Conservation (phyloP, 1,284 basidiomycete species). For the Apiotrichum porosum region DNA sequence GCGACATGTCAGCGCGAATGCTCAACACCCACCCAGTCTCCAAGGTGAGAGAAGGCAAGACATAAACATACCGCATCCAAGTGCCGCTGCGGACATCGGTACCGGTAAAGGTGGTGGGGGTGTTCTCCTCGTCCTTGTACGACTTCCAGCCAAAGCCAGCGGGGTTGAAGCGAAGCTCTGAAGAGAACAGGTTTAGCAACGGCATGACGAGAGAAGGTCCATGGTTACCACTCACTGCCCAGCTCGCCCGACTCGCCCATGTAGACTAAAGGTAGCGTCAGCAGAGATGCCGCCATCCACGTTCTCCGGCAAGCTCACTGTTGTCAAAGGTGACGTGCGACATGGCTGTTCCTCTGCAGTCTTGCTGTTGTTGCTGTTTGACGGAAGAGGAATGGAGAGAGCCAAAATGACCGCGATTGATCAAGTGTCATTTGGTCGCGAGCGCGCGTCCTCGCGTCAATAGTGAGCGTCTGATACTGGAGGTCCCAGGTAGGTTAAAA, state of each 20-base stretch:
- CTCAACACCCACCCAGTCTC: too few relatives aligned
- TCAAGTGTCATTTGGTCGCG: too few relatives aligned
- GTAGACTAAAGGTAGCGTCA: constrained; percentile 53
- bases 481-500: too few relatives aligned
- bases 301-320: constrained; percentile 16
- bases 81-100: constrained; percentile 78
- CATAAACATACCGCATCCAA: constrained; percentile 64
- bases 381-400: not conserved
- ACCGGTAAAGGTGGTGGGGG: constrained; percentile 59
- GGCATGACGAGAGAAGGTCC: not conserved
- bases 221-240: constrained; percentile 64
- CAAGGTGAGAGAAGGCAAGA: too few relatives aligned
- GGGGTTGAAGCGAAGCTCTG: constrained; percentile 80
- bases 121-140: constrained; percentile 55
- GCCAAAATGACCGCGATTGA: not conserved
- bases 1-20: too few relatives aligned
- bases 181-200: not conserved
- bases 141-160: constrained; percentile 88
- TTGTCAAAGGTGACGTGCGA: constrained; percentile 44
- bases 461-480: too few relatives aligned
- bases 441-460: too few relatives aligned
- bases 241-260: constrained; percentile 66
- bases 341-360: constrained; percentile 17
- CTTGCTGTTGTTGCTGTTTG: too few relatives aligned
- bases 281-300: not conserved